Conservation (phyloP, 2,329 filamentous ascomycete species). For the Alternaria burnsii region DNA sequence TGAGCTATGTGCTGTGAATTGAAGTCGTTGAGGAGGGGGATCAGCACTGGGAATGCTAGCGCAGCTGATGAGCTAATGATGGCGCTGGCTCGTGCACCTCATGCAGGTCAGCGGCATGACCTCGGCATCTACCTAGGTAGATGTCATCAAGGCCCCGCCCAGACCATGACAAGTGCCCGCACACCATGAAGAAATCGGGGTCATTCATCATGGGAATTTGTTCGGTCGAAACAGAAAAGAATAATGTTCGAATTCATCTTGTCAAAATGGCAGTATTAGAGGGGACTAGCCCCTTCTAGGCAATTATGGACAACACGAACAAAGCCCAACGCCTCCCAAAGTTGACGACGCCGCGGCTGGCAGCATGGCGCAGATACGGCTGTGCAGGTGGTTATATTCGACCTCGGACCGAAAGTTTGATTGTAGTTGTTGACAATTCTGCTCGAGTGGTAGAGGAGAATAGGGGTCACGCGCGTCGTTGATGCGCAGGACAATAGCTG, state of each 20-base stretch:
- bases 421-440: constrained; percentile 2
- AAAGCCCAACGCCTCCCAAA: background rate
- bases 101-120: constrained; percentile 25
- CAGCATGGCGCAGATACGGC: background rate
- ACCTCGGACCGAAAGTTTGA: constrained; percentile 5
- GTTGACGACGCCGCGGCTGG: background rate
- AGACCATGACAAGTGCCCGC: constrained; percentile 10
- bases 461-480: constrained; percentile 6
- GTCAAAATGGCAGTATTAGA: background rate
- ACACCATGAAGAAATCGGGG: background rate
- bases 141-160: constrained; percentile 14
- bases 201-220: background rate
- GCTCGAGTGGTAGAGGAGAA: background rate
- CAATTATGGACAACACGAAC: background rate
- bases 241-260: background rate
- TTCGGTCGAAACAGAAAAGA: background rate
- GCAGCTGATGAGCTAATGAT: constrained; percentile 20
- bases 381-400: constrained; percentile 1
- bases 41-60: constrained; percentile 17
- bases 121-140: constrained; percentile 14
- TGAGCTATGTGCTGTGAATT: constrained; percentile 1
- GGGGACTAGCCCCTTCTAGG: background rate
- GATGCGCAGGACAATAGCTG: constrained; percentile 2
- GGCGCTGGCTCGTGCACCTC: constrained; percentile 13
- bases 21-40: constrained; percentile 11